phyloP scores from a whole-genome alignment of 1,139 yeast genomes.

The Tardiomyces depauwii region DNA sequence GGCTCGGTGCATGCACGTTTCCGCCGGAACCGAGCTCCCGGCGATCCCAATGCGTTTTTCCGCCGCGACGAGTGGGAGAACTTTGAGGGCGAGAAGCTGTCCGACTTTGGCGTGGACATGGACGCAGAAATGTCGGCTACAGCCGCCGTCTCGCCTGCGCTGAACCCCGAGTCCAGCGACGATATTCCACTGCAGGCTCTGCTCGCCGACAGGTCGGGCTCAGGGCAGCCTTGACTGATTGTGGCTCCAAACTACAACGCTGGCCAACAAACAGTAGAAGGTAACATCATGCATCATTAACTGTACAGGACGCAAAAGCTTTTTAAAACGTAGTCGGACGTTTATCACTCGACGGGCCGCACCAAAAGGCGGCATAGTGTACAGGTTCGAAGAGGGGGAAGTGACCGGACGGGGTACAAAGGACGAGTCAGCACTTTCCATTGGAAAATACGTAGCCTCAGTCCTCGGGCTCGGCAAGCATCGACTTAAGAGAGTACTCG shows the following conservation, averaged over 20 bases:
- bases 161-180: background rate
- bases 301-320: too few species aligned
- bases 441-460: background rate
- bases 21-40: background rate
- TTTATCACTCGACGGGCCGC: too few species aligned
- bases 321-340: too few species aligned
- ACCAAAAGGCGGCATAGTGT: too few species aligned
- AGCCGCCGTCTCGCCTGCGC: background rate
- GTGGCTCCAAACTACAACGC: too few species aligned
- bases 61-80: constrained; percentile 55
- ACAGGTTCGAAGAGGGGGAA: too few species aligned
- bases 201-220: background rate
- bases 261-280: too few species aligned
- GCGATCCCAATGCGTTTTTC: constrained; percentile 21
- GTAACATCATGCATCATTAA: too few species aligned
- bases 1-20: constrained; percentile 5
- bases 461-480: constrained; percentile 30
- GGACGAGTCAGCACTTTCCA: too few species aligned
- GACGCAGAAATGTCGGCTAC: constrained; percentile 36
- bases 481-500: constrained; percentile 87
- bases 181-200: background rate
- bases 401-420: too few species aligned
- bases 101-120: constrained; percentile 81
- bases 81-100: constrained; percentile 68
- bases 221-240: too few species aligned